Percentiles rank a stretch among this genome's conserved stretches.
Evolutionary conservation across 306 rosid genomes (phyloP).

Genomic region (Casuarina glauca): DNA sequence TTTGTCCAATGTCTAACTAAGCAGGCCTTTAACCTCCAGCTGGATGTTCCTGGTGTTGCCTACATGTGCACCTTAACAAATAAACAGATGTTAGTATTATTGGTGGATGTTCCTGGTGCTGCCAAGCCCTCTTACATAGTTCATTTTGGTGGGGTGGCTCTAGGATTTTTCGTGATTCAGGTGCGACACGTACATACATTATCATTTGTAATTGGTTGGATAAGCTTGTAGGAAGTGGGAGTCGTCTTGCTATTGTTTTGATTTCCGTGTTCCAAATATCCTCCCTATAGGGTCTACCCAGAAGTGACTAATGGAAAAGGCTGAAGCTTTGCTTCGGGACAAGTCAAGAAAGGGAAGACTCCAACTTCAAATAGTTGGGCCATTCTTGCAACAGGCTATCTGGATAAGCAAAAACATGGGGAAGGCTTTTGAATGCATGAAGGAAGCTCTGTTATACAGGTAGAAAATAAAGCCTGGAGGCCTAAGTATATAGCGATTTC

Average conservation of each 20-base stretch:
- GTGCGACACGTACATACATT: too few relatives aligned
- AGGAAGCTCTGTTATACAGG: conserved; percentile 48
- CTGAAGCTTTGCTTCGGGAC: conserved; percentile 42
- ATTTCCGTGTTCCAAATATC: conserved; percentile 61
- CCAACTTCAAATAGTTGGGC: conserved; percentile 77
- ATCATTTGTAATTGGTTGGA: too few relatives aligned
- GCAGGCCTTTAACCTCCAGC: too few relatives aligned
- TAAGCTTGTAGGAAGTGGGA: conserved; percentile 70
- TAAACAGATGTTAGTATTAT: too few relatives aligned
- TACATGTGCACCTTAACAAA: too few relatives aligned
- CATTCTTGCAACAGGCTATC: conserved; percentile 60
- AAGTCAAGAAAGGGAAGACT: conserved; percentile 46
- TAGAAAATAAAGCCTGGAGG: conserved; percentile 55
- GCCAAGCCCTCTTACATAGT: too few relatives aligned
- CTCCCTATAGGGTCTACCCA: conserved; percentile 46
- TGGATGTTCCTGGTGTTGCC: too few relatives aligned
- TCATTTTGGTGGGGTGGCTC: too few relatives aligned
- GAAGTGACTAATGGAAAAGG: conserved; percentile 49
- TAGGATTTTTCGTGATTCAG: conserved; percentile 59
- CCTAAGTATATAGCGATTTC: conserved; percentile 49
- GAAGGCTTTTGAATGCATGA: conserved; percentile 61
- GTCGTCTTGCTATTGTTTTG: conserved; percentile 49
- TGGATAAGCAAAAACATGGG: conserved; percentile 58
- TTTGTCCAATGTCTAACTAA: too few relatives aligned
- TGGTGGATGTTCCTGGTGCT: too few relatives aligned